These are phyloP conservation scores for Carex kokanica DNA, from an alignment of 176 grass and related monocot genomes.

Conservation along the genomic window DNA sequence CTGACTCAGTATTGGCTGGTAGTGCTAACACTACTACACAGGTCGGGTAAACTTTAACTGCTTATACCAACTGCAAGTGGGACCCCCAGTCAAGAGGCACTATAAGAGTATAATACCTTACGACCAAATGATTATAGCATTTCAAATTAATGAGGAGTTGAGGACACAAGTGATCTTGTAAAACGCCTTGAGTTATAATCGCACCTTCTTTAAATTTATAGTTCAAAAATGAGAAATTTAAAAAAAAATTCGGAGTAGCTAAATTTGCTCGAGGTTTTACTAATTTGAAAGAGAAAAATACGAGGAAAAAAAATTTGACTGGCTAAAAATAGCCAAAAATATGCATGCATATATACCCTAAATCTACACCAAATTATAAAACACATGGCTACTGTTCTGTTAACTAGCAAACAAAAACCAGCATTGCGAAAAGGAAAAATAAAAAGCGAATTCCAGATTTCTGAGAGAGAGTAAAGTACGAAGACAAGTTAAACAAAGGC, in stretches of 20 bases:
- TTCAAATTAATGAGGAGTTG: neutral
- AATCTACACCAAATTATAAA: constrained; percentile 8
- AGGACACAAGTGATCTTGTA: neutral
- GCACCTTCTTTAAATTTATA: neutral
- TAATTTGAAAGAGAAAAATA: neutral
- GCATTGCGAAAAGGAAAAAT: constrained; percentile 38
- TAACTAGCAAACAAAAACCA: neutral
- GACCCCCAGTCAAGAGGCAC: neutral
- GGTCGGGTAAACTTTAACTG: neutral
- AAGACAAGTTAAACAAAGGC: neutral
- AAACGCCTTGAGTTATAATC: neutral
- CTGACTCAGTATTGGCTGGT: constrained; percentile 5
- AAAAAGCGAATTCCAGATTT: neutral
- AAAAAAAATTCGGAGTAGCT: constrained; percentile 4
- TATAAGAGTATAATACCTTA: neutral
- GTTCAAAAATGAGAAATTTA: neutral
- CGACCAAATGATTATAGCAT: neutral
- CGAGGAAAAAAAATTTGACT: neutral
- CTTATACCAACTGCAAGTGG: constrained; percentile 7
- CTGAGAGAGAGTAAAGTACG: neutral
- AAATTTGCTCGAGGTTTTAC: neutral
- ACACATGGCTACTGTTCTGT: neutral
- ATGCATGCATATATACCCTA: neutral
- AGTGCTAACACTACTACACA: neutral
- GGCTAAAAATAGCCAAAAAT: neutral